These are phyloP conservation scores for Tuber magnatum DNA, from an alignment of 495 filamentous ascomycete species.

Conservation along the genomic window DNA sequence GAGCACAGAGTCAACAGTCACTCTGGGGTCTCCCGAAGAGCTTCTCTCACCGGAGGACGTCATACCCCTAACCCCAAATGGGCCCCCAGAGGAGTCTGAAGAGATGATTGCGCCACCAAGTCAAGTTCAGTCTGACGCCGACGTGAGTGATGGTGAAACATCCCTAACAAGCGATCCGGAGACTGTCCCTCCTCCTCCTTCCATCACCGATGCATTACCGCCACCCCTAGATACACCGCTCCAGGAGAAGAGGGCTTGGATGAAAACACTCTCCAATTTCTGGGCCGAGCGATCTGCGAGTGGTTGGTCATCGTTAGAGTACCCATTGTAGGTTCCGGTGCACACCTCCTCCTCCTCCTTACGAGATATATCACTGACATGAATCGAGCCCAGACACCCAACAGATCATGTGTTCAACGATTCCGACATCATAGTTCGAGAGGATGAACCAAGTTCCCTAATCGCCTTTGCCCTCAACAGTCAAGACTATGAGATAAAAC, in stretches of 20 bases:
- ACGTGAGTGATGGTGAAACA: conserved; percentile 38
- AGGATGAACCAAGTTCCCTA: conserved; percentile 94
- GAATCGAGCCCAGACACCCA: conserved; percentile 46
- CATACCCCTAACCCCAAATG: conserved; percentile 12
- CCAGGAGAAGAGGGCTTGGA: conserved; percentile 80
- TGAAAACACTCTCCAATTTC: conserved; percentile 93
- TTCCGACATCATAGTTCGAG: conserved; percentile 93
- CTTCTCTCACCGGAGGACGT: conserved; percentile 19
- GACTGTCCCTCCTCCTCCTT: conserved; percentile 15
- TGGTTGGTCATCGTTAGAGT: conserved; percentile 90
- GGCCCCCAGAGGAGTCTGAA: conserved; percentile 22
- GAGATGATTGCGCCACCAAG: conserved; percentile 17
- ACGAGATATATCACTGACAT: conserved; percentile 13
- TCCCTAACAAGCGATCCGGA: conserved; percentile 37
- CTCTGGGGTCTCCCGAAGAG: conserved; percentile 26
- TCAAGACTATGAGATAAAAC: conserved; percentile 72
- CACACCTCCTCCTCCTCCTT: not conserved
- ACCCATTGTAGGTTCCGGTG: conserved; percentile 54
- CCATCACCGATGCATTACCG: conserved; percentile 32
- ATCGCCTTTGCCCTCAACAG: conserved; percentile 87
- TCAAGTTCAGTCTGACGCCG: conserved; percentile 36
- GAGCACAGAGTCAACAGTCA: conserved; percentile 33
- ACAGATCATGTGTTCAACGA: conserved; percentile 94
- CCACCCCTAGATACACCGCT: conserved; percentile 50
- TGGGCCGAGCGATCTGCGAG: conserved; percentile 97